A percentile compares a stretch with the other conserved stretches of the same genome.
phyloP scores from a whole-genome alignment of 1,284 basidiomycete genomes.

The Melampsora americana region DNA sequence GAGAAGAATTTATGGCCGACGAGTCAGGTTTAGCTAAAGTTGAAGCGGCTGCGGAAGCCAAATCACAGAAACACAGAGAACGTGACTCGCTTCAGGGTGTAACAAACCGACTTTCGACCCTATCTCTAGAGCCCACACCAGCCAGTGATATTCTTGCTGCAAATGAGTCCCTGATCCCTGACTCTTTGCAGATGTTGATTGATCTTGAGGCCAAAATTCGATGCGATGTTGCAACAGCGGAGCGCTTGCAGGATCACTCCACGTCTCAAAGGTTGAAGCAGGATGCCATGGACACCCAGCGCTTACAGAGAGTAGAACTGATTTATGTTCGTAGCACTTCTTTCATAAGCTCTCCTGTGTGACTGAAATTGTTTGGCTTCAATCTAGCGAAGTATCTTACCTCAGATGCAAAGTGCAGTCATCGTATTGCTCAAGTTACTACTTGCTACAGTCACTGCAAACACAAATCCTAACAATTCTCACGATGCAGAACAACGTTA shows the following conservation, averaged over 20 bases:
- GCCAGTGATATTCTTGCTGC: constrained; percentile 51
- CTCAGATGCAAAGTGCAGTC: constrained; percentile 78
- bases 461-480: constrained; percentile 46
- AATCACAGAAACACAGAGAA: constrained; percentile 44
- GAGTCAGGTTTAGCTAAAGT: constrained; percentile 81
- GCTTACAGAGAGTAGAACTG: constrained; percentile 78
- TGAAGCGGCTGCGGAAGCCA: constrained; percentile 47
- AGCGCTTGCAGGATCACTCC: constrained; percentile 47
- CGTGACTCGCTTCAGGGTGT: constrained; percentile 35
- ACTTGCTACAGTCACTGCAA: constrained; percentile 78
- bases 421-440: constrained; percentile 83
- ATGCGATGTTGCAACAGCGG: constrained; percentile 48
- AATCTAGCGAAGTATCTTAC: constrained; percentile 63
- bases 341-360: background rate
- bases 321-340: constrained; percentile 69
- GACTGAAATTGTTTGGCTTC: constrained; percentile 5
- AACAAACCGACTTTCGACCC: constrained; percentile 30
- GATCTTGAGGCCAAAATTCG: constrained; percentile 67
- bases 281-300: constrained; percentile 54
- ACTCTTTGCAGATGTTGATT: constrained; percentile 53
- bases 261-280: constrained; percentile 34
- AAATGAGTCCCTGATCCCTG: constrained; percentile 22
- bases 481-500: constrained; percentile 42
- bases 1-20: constrained; percentile 88
- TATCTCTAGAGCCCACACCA: constrained; percentile 26